Evolutionary conservation across 495 filamentous ascomycete species (phyloP), one percentile per base, ranked within the genome.

Genomic region (Aspergillus indologenus): DNA sequence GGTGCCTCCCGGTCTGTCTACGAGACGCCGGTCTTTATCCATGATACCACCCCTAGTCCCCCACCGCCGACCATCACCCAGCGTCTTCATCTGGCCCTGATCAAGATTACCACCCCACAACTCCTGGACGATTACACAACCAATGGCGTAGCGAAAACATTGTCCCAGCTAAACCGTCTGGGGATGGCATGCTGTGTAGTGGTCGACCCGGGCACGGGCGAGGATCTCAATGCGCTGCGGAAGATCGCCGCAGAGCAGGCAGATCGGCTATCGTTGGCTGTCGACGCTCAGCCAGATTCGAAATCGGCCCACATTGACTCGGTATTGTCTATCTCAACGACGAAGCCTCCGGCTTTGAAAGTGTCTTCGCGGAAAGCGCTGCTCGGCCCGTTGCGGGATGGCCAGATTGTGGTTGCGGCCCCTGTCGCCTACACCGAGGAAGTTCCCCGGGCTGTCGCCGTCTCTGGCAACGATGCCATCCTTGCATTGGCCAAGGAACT

Each of bases 161-260:
- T 99, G 19, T 85, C 86, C 11, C 92, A 96, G 67, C 84, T 99
- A 7, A 80, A 82, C 23, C 83, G 86, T 48, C 78, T 99, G 23
- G 94, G 95, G 17, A 79, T 98, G 65, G 82, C 81, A 49, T 88
- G 90, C 52, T 86, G 90, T 22, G 82, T 98, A 0, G 88, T 98
- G 2, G 77, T 96, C 9, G 94, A 96, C 60, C 85, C 84, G 50
- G 81, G 83, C 8, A 61, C 71, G 20, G 59, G 71, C 57, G 68
- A 66, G 12, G 55, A 66, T 19, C 26, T 57, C 12, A 63, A 62
- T 44, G 61, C 65, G 22, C 76, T 76, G 75, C 77, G 77, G 48
- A 71, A 61, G 47, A 64, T 71, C 20, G 78, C 83, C 17, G 73
- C 78, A 1, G 71, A 82, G 11, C 92, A 98, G 69, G 85, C 84